Percentiles rank a stretch among this genome's conserved stretches.
Evolutionary conservation across 495 filamentous ascomycete species (phyloP).

Genomic region (Paragyromitra xinjiangensis): DNA sequence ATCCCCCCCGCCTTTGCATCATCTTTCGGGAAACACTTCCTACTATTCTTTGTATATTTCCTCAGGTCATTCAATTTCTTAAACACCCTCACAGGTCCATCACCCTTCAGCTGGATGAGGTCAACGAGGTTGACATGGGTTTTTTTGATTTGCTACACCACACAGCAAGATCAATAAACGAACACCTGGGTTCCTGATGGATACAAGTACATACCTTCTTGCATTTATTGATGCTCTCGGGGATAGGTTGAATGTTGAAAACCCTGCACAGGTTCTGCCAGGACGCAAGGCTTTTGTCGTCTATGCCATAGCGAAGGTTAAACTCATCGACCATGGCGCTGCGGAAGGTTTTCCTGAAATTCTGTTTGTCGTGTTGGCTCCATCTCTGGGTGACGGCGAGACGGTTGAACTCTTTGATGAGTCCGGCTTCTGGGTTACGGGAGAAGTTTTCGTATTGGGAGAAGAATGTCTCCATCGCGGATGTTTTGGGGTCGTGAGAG

Average conservation of each 20-base stretch:
- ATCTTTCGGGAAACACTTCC: slow-evolving; percentile 23
- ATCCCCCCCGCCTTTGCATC: slow-evolving; percentile 27
- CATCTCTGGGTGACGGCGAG: slow-evolving; percentile 12
- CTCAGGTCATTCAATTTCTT: not conserved
- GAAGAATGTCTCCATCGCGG: slow-evolving; percentile 31
- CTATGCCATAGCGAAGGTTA: slow-evolving; percentile 43
- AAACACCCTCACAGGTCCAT: slow-evolving; percentile 13
- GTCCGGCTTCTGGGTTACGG: not conserved
- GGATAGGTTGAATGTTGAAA: slow-evolving; percentile 53
- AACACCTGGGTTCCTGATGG: not conserved
- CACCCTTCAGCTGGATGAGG: slow-evolving; percentile 20
- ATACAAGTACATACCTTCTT: slow-evolving; percentile 57
- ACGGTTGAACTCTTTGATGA: slow-evolving; percentile 16
- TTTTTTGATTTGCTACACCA: slow-evolving; percentile 10
- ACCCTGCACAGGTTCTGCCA: slow-evolving; percentile 55
- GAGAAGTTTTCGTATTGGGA: slow-evolving; percentile 12
- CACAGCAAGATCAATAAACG: not conserved
- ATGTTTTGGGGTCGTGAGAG: not conserved
- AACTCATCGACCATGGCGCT: slow-evolving; percentile 42
- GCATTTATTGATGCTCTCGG: slow-evolving; percentile 60
- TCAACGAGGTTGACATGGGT: slow-evolving; percentile 43
- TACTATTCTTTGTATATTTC: slow-evolving; percentile 8
- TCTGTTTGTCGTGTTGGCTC: not conserved
- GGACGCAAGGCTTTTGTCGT: slow-evolving; percentile 31
- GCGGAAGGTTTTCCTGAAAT: not conserved